Conservation (phyloP, 495 filamentous ascomycete genomes). For the Apodospora peruviana region DNA sequence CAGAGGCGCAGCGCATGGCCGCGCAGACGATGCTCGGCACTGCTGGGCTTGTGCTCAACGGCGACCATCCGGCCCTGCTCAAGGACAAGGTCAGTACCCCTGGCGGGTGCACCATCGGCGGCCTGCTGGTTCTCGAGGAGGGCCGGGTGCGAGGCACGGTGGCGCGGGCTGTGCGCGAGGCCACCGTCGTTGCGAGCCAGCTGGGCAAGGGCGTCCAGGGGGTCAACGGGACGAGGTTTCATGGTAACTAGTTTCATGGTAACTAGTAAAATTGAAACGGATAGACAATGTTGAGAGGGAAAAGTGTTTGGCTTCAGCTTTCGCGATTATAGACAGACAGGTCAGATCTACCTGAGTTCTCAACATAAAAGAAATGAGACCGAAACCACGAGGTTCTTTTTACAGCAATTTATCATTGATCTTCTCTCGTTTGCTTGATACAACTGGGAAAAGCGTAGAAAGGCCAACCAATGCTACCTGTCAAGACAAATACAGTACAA, state of each 20-base stretch:
- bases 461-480: no score
- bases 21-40: constrained; percentile 74
- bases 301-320: neutral
- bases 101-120: constrained; percentile 75
- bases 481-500: no score
- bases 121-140: constrained; percentile 71
- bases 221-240: constrained; percentile 34
- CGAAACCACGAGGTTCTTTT: no score
- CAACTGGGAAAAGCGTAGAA: no score
- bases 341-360: no score
- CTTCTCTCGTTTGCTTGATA: no score
- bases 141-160: constrained; percentile 64
- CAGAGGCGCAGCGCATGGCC: constrained; percentile 73
- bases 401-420: no score
- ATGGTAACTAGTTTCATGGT: no score
- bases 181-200: constrained; percentile 68
- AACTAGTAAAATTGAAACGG: neutral
- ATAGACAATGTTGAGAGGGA: neutral
- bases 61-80: constrained; percentile 71
- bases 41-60: constrained; percentile 61
- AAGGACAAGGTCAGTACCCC: constrained; percentile 75
- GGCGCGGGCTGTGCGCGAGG: constrained; percentile 68
- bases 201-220: constrained; percentile 54
- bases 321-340: no score
- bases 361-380: no score